Evolutionary conservation across 2,329 filamentous ascomycete species (phyloP), one percentile per base, ranked within the genome.

Genomic region (Epichloe sibirici): DNA sequence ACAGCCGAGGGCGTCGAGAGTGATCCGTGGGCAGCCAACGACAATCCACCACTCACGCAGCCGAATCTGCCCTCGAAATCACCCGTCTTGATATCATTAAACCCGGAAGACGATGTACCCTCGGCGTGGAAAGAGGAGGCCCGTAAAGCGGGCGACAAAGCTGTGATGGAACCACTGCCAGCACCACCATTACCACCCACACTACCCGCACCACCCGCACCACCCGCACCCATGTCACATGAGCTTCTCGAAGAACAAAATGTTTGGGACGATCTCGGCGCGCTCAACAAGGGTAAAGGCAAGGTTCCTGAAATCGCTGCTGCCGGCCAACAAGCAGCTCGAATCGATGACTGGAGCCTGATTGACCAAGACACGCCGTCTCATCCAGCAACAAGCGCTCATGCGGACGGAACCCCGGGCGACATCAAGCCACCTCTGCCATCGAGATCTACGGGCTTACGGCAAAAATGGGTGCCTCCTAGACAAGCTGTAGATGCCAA

Each of bases 281-380:
- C 62, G 0, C 51, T 61, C 5, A 66, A 66, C 25, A 76, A 75
- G 54, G 73, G 67, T 1, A 78, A 76, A 52, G 66, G 60, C 3
- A 70, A 65, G 25, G 65, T 66, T 1, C 57, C 61, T 3, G 56
- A 46, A n/a, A 46, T 55, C 11, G 53, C 58, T 4, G 13, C 31
- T 15, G 55, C 59, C 1, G 50, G 46, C 1, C 55, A 62, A n/a
- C 31, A 57, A 28, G 51, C 58, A 17, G 49, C 55, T 11, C 59
- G 57, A 12, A 48, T 66, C 7, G 72, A 77, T 5, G 75, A 74
- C 40, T 79, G 76, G 76, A 78, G 74, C 51, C 54, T 79, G 51
- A 71, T 78, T 47, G 76, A 78, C 40, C 60, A 68, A 21, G 73
- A 72, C 23, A 59, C 68, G 8, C 58, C 60, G 12, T 57, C 59